Evolutionary conservation across 1,284 basidiomycete species (phyloP), one percentile per base, ranked within the genome.

Genomic region (Ceratobasidium sp.): DNA sequence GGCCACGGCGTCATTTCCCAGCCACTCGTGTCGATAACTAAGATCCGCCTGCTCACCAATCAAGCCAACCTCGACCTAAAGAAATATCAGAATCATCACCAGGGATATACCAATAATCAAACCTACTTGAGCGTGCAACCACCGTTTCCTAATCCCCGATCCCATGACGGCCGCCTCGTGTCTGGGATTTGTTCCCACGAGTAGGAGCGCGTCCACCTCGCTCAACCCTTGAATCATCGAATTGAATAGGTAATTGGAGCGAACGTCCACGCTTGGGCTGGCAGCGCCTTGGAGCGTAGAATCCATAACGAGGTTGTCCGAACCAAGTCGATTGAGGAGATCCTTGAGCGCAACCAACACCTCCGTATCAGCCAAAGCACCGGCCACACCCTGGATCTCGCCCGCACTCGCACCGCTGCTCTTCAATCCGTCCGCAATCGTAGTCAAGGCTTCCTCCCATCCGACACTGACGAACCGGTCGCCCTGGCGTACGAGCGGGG

Each of bases 131-230:
- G 90, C 91, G 82, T 96, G 92, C 80, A 99, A 84, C 94, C 95
- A 99, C 80, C 91, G 93, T 88, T 96, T 97, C 82, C 97, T 91
- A 82, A 99, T 95, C 80, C 97, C 94, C 13, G 97, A 96, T 89
- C 99, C 99, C 82, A 99, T 88, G 77, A 99, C 97, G 44, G 98
- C 94, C 8, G 96, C 98, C 86, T 99, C 98, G 84, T 99, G 97
- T 64, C 98, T 90, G 15, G 97, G 97, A 86, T 99, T 99, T 75
- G 96, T 98, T 80, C 97, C 97, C 81, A 99, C 91, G 49, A 99
- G 90, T 22, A 99, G 90, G 79, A 99, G 94, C 46, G 87, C 95
- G 82, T 99, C 98, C 40, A 97, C 97, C 77, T 93, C 89, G 82
- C 98, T 97, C 59, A 97, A 89, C 61, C 95, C 94, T 54, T 95